Evolutionary conservation across 2,329 filamentous ascomycete genomes (phyloP).

Genomic region (Colletotrichum plurivorum): DNA sequence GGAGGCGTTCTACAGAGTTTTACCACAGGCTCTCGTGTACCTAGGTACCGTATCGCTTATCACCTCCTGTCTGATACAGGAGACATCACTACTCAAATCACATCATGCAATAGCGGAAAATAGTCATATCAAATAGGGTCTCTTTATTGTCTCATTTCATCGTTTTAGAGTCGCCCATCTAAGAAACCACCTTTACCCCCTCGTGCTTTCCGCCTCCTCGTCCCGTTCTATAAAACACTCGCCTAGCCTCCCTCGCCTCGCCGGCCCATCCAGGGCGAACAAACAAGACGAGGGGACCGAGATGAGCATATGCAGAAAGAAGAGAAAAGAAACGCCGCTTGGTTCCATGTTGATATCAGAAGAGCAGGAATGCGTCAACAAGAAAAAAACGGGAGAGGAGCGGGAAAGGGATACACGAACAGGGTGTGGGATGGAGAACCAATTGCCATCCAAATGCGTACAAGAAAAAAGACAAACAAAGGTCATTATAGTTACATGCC

Average conservation of each 20-base stretch:
- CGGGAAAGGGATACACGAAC: not conserved
- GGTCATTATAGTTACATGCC: constrained; percentile 39
- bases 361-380: constrained; percentile 25
- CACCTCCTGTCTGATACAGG: too few species aligned
- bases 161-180: constrained; percentile 19
- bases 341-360: constrained; percentile 32
- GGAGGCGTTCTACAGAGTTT: too few species aligned
- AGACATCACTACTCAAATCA: too few species aligned
- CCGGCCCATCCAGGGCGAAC: constrained; percentile 24
- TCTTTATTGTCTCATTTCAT: constrained; percentile 27
- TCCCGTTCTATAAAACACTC: constrained; percentile 19
- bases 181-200: not conserved
- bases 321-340: constrained; percentile 21
- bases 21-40: too few species aligned
- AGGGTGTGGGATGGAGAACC: not conserved
- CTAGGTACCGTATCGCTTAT: too few species aligned
- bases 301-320: constrained; percentile 18
- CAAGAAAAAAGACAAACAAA: not conserved
- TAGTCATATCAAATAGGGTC: not conserved
- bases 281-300: not conserved
- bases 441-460: constrained; percentile 28
- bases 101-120: too few species aligned
- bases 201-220: not conserved
- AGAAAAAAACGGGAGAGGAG: not conserved
- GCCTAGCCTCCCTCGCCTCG: not conserved